Conservation (phyloP, 345 rosid genomes). For the Eucalyptus brandiana region DNA sequence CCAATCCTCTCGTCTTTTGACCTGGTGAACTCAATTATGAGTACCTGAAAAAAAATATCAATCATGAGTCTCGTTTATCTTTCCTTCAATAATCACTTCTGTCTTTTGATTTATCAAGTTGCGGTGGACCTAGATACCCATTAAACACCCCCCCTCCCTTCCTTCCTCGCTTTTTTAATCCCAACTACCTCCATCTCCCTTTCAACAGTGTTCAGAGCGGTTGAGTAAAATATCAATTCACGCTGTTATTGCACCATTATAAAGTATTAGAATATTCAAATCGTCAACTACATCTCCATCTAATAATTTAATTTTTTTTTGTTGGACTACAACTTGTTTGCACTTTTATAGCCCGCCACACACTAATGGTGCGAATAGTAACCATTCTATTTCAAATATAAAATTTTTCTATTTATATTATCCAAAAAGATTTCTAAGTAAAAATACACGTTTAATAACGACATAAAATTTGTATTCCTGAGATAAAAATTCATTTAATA, state of each 20-base stretch:
- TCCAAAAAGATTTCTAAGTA: accelerated
- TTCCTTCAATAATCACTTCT: background rate
- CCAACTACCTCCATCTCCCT: background rate
- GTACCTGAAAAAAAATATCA: background rate
- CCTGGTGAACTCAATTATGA: background rate
- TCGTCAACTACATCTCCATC: background rate
- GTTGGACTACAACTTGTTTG: background rate
- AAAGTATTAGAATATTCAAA: background rate
- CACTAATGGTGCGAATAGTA: accelerated
- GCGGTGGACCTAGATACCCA: background rate
- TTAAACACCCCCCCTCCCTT: background rate
- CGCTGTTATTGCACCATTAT: background rate
- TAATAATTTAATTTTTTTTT: accelerated
- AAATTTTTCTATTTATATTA: too few relatives aligned
- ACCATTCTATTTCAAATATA: too few relatives aligned
- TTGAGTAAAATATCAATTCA: background rate
- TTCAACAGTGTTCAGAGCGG: background rate
- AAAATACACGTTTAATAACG: accelerated
- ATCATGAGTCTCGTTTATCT: background rate
- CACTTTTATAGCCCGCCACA: background rate
- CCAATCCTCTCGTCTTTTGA: background rate
- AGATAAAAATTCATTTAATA: accelerated
- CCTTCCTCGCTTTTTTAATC: background rate
- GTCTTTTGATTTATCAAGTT: background rate
- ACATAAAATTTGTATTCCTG: accelerated